phyloP scores from a whole-genome alignment of 805 yeast species.

The Starmerella apis region DNA sequence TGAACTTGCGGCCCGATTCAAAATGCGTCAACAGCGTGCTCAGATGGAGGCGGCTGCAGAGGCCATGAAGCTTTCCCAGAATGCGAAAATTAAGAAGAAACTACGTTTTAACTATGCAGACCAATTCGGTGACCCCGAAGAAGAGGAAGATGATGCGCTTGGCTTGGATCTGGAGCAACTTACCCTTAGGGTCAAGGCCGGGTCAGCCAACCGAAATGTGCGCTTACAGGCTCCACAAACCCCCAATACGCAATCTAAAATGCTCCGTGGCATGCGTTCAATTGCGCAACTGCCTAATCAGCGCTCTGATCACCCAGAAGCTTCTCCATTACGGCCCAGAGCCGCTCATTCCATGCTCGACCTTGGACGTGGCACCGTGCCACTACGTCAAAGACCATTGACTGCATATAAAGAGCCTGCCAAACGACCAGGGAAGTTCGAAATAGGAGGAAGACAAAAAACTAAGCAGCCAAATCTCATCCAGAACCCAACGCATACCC shows the following conservation, averaged over 20 bases:
- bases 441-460: background rate
- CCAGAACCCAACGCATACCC: slow-evolving; percentile 15
- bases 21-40: slow-evolving; percentile 18
- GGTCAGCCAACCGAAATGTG: slow-evolving; percentile 23
- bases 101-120: background rate
- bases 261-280: slow-evolving; percentile 23
- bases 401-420: slow-evolving; percentile 26
- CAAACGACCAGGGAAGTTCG: background rate
- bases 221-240: slow-evolving; percentile 17
- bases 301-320: background rate
- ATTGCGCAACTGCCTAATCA: slow-evolving; percentile 24
- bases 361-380: slow-evolving; percentile 2
- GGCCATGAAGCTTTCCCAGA: slow-evolving; percentile 8
- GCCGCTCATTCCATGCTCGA: slow-evolving; percentile 23
- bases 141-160: slow-evolving; percentile 19
- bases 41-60: slow-evolving; percentile 16
- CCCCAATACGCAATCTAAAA: slow-evolving; percentile 13
- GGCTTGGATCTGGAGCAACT: slow-evolving; percentile 24
- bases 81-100: background rate
- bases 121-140: background rate
- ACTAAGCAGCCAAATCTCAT: slow-evolving; percentile 17
- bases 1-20: slow-evolving; percentile 17
- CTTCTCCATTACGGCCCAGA: slow-evolving; percentile 14
- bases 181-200: slow-evolving; percentile 17
- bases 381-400: slow-evolving; percentile 19